Percentiles rank a stretch among this genome's conserved stretches.
Evolutionary conservation across 1,139 yeast genomes (phyloP).

Genomic region (Pneumocystis canis): DNA sequence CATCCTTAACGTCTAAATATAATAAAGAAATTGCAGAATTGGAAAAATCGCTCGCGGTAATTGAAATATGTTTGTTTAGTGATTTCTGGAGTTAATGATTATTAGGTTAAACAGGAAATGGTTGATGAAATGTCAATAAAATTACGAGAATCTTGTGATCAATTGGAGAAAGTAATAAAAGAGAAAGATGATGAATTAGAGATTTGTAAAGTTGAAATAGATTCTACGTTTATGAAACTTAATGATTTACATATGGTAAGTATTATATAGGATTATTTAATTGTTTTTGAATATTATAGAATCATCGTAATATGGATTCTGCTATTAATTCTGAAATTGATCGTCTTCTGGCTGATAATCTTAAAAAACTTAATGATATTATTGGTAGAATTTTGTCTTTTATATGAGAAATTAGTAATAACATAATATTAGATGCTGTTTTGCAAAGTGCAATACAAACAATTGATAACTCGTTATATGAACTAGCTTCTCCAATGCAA

Average conservation of each 20-base stretch:
- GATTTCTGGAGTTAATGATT: background rate
- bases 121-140: background rate
- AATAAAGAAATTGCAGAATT: conserved; percentile 31
- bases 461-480: conserved; percentile 59
- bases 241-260: conserved; percentile 30
- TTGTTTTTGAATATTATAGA: conserved; percentile 3
- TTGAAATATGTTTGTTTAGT: background rate
- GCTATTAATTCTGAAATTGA: conserved; percentile 48
- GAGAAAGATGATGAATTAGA: conserved; percentile 71
- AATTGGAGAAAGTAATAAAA: conserved; percentile 36
- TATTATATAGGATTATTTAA: background rate
- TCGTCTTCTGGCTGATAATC: conserved; percentile 36
- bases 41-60: conserved; percentile 18
- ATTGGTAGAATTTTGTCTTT: conserved; percentile 22
- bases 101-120: background rate
- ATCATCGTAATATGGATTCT: conserved; percentile 38
- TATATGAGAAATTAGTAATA: background rate
- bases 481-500: conserved; percentile 63
- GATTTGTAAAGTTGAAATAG: conserved; percentile 39
- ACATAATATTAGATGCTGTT: conserved; percentile 38
- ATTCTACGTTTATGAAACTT: conserved; percentile 49
- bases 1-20: conserved; percentile 48
- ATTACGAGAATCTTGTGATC: conserved; percentile 17
- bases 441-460: conserved; percentile 55
- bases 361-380: conserved; percentile 39